Conservation (phyloP, 2,329 filamentous ascomycete species). For the Leptosphaerulina australis region DNA sequence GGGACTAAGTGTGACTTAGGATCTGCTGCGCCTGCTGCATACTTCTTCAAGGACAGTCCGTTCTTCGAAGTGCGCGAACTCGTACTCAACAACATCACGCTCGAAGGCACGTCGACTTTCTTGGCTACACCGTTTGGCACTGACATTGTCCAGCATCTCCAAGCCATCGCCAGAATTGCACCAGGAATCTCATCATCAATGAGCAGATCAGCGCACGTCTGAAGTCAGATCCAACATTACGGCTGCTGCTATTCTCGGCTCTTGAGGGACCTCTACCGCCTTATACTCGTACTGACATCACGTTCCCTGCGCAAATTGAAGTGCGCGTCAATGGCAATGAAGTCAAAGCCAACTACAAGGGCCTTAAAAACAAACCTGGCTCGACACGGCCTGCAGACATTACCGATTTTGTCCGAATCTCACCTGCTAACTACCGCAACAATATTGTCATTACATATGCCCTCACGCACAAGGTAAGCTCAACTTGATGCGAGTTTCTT, state of each 20-base stretch:
- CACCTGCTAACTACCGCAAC: constrained; percentile 72
- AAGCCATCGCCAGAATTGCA: constrained; percentile 63
- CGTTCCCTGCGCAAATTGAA: constrained; percentile 92
- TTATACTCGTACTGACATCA: constrained; percentile 65
- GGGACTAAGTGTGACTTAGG: constrained; percentile 40
- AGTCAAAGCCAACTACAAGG: constrained; percentile 89
- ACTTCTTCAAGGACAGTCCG: constrained; percentile 76
- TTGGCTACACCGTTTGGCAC: constrained; percentile 10
- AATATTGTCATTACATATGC: constrained; percentile 88
- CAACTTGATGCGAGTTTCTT: constrained; percentile 28
- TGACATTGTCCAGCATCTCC: constrained; percentile 59
- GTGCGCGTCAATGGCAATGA: constrained; percentile 88
- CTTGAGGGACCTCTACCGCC: constrained; percentile 56
- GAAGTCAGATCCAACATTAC: constrained; percentile 64
- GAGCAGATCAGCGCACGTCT: constrained; percentile 62
- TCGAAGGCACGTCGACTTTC: constrained; percentile 71
- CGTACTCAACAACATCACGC: constrained; percentile 68
- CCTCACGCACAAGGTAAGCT: constrained; percentile 79
- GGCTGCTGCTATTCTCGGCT: constrained; percentile 85
- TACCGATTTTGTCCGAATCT: constrained; percentile 74
- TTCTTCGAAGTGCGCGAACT: constrained; percentile 77
- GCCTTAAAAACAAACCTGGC: constrained; percentile 93
- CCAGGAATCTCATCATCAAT: constrained; percentile 64
- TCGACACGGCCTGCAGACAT: constrained; percentile 94
- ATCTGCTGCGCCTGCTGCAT: constrained; percentile 30